Evolutionary conservation across 345 rosid species (phyloP).

Genomic region (Adansonia digitata): DNA sequence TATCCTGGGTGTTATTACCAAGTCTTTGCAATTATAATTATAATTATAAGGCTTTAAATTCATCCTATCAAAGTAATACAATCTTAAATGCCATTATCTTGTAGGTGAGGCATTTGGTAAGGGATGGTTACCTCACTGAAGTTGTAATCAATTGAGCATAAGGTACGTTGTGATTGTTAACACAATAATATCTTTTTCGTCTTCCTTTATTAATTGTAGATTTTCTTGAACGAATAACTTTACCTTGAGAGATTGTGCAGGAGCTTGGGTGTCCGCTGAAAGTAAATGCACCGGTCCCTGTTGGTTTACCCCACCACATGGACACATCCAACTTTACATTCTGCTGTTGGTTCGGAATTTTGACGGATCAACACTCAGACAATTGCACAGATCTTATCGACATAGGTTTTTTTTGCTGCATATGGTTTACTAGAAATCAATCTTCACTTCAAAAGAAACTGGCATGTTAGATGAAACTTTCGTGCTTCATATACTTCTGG

Average conservation of each 20-base stretch:
- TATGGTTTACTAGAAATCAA: constrained; percentile 13
- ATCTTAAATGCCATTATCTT: constrained; percentile 2
- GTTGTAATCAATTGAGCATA: constrained; percentile 32
- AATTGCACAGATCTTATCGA: constrained; percentile 4
- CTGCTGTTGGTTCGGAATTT: not conserved
- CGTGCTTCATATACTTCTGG: not conserved
- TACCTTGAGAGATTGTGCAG: constrained; percentile 29
- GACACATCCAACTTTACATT: constrained; percentile 2
- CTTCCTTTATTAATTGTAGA: not conserved
- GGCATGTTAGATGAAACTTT: not conserved
- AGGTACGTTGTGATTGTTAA: constrained; percentile 31
- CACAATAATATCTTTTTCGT: not conserved
- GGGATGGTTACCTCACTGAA: constrained; percentile 38
- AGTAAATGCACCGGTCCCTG: constrained; percentile 9
- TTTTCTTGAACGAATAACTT: not conserved
- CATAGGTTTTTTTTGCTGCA: constrained; percentile 8
- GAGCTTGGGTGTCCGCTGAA: constrained; percentile 58
- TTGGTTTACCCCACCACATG: not conserved
- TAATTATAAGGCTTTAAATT: not conserved
- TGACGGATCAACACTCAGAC: constrained; percentile 8
- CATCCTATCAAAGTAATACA: not conserved
- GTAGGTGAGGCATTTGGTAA: constrained; percentile 31
- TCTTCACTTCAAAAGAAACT: not conserved
- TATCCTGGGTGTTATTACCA: not conserved
- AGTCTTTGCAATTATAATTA: not conserved